Evolutionary conservation across 2,329 filamentous ascomycete genomes (phyloP).

Genomic region (Setomelanomma holmii): DNA sequence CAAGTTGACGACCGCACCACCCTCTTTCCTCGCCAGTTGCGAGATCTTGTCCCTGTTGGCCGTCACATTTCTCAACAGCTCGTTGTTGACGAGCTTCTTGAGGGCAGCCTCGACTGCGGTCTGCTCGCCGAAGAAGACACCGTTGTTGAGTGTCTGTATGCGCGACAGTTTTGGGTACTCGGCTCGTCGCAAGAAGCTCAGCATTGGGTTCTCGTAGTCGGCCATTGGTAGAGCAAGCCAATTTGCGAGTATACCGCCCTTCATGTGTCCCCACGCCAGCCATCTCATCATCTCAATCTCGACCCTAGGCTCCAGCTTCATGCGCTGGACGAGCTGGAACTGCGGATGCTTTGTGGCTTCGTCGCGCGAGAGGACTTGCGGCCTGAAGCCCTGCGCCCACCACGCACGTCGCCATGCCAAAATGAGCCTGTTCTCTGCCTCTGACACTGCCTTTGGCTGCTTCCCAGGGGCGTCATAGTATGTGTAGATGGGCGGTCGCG

Average conservation of each 20-base stretch:
- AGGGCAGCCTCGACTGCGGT: conserved; percentile 53
- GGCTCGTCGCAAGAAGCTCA: conserved; percentile 76
- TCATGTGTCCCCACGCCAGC: conserved; percentile 94
- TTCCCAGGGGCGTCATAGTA: conserved; percentile 78
- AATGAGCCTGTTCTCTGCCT: conserved; percentile 79
- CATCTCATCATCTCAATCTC: conserved; percentile 76
- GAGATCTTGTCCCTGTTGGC: conserved; percentile 68
- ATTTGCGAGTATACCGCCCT: conserved; percentile 79
- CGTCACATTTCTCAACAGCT: conserved; percentile 62
- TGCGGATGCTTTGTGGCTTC: conserved; percentile 85
- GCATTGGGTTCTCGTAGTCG: conserved; percentile 71
- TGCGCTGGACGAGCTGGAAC: conserved; percentile 71
- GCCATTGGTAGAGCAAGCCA: conserved; percentile 87
- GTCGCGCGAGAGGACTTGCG: conserved; percentile 77
- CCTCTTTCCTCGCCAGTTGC: conserved; percentile 58
- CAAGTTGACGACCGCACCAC: conserved; percentile 68
- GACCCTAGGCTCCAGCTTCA: conserved; percentile 43
- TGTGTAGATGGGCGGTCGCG: conserved; percentile 82
- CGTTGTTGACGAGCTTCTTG: conserved; percentile 49
- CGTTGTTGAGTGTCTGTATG: conserved; percentile 74
- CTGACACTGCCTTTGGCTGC: conserved; percentile 68
- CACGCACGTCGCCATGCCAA: conserved; percentile 90
- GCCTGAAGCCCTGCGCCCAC: conserved; percentile 93
- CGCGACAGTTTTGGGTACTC: conserved; percentile 76
- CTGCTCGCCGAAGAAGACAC: conserved; percentile 75